Conservation (phyloP, 2,329 filamentous ascomycete genomes). For the Arthrobotrys pseudoclavata region DNA sequence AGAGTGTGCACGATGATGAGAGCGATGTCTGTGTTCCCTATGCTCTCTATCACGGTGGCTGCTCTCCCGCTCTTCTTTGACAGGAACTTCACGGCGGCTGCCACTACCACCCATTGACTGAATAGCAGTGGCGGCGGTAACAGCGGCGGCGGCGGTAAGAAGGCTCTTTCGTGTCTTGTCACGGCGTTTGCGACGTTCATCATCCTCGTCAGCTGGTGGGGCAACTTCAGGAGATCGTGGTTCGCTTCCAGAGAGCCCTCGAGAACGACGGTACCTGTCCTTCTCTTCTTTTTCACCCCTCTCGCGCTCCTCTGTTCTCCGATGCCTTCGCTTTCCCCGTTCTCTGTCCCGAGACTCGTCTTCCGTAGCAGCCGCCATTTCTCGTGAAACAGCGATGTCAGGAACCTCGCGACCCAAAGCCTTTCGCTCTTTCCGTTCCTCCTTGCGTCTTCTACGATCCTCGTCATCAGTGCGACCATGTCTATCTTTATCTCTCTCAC, state of each 20-base stretch:
- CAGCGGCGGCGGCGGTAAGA: constrained; percentile 40
- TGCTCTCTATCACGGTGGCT: constrained; percentile 22
- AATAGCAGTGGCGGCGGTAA: constrained; percentile 33
- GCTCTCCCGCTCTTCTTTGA: constrained; percentile 39
- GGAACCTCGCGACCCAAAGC: constrained; percentile 26
- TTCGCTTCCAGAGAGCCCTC: constrained; percentile 40
- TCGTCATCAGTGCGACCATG: constrained; percentile 50
- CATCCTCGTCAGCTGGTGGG: constrained; percentile 41
- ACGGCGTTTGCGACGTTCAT: constrained; percentile 47
- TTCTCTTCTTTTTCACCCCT: constrained; percentile 43
- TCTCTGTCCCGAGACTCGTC: constrained; percentile 51
- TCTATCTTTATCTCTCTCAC: constrained; percentile 34
- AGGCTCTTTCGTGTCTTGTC: constrained; percentile 48
- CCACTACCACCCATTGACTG: constrained; percentile 50
- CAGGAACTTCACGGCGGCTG: constrained; percentile 41
- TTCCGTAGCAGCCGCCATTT: constrained; percentile 36
- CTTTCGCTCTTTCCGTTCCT: constrained; percentile 43
- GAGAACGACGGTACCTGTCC: constrained; percentile 46
- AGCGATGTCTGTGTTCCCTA: constrained; percentile 24
- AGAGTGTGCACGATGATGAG: constrained; percentile 38
- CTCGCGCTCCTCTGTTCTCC: constrained; percentile 50
- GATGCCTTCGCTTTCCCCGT: constrained; percentile 43
- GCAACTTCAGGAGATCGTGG: constrained; percentile 19
- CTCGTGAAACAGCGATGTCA: constrained; percentile 45
- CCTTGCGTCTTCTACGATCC: constrained; percentile 48